These are phyloP conservation scores for Colletotrichum sp. DNA, from an alignment of 2,329 filamentous ascomycete genomes.

Conservation along the genomic window DNA sequence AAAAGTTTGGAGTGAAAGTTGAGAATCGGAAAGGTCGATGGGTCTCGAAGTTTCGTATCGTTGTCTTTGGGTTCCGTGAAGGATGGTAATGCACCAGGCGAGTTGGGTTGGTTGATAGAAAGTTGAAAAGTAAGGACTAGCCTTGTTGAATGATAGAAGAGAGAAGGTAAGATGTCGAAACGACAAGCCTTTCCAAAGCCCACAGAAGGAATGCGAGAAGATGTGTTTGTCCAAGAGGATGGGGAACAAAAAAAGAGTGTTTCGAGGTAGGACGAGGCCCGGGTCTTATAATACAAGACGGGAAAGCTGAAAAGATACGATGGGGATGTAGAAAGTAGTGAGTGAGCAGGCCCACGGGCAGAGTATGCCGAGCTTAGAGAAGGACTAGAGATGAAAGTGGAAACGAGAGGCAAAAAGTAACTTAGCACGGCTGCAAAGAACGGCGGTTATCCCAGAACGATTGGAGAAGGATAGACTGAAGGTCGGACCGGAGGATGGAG, in stretches of 20 bases:
- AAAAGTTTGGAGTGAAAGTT: conserved; percentile 9
- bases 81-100: conserved; percentile 29
- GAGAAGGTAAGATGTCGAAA: conserved; percentile 25
- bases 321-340: conserved; percentile 15
- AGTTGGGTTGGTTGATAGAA: conserved; percentile 24
- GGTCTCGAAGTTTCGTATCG: conserved; percentile 18
- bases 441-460: conserved; percentile 31
- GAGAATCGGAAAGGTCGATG: conserved; percentile 14
- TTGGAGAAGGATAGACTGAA: conserved; percentile 34
- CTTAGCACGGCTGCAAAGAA: conserved; percentile 38
- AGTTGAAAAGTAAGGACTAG: conserved; percentile 41
- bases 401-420: conserved; percentile 26
- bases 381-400: conserved; percentile 17
- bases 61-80: conserved; percentile 18
- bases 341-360: conserved; percentile 13
- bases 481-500: conserved; percentile 19
- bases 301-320: not conserved
- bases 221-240: conserved; percentile 22
- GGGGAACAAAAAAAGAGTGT: not conserved
- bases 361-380: conserved; percentile 16
- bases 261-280: conserved; percentile 17
- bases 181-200: conserved; percentile 22
- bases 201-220: conserved; percentile 24
- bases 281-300: conserved; percentile 20
- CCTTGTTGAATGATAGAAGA: conserved; percentile 32